Evolutionary conservation across 2,329 filamentous ascomycete genomes (phyloP), one percentile per base, ranked within the genome.

Genomic region (Cercospora zeina): DNA sequence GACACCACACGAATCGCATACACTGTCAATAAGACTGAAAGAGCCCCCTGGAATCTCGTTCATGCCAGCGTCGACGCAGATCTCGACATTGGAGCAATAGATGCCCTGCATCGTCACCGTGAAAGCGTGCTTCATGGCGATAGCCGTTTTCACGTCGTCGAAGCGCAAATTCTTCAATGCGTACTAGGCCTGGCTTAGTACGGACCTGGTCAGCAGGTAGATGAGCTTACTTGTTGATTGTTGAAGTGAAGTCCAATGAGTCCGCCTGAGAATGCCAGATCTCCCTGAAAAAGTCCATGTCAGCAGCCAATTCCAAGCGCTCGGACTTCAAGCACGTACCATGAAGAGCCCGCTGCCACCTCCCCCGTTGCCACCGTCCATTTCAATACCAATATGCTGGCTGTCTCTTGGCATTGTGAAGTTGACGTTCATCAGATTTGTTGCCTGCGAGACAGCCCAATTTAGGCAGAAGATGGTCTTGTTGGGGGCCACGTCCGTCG

Each of bases 181-280:
- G 74, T 79, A 86, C 69, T 89, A 49, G n/a, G 16, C 34, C 27
- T 53, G 27, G 1, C 6, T 53, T 21, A 34, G 49, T 8, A 34
- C 11, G 36, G 21, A 42, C 2, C 2, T 3, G 2, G 34, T 8
- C 54, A 24, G 13, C n/a, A 27, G 24, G 31, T 16, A 27, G 24
- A 56, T 30, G 19, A 24, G 24, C 14, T 45, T 31, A 56, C 54
- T 16, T 56, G 87, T 75, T 89, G 86, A 60, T 82, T 86, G 31
- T 85, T 76, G 69, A 82, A 82, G 53, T 79, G 81, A 10, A 68
- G 55, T 42, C 85, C 85, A 55, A 85, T 80, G 10, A 78, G 76
- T n/a, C 87, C 87, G 53, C 86, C 85, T 51, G 81, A 82, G 74
- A 88, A 87, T 51, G 76, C 76, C 4, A 86, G 71, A 64, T 87